Evolutionary conservation across 1,284 basidiomycete species (phyloP).

Genomic region (Exobasidium rhododendri): DNA sequence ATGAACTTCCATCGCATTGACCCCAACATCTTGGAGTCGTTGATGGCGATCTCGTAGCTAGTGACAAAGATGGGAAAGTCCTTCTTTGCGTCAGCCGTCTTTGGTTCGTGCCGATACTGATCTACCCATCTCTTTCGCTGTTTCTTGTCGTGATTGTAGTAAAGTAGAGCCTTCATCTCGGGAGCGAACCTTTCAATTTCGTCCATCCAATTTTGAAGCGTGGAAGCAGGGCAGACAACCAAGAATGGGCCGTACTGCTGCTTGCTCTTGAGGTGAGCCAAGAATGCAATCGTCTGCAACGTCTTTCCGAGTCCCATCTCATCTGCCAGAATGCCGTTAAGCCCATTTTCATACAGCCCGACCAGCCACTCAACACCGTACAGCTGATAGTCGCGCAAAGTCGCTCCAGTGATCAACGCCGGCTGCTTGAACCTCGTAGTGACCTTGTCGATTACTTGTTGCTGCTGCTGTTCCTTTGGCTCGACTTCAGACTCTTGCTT

Average conservation of each 20-base stretch:
- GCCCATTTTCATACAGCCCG: conserved; percentile 83
- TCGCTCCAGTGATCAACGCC: conserved; percentile 75
- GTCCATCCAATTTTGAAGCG: conserved; percentile 84
- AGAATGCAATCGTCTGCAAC: conserved; percentile 86
- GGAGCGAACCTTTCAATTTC: conserved; percentile 73
- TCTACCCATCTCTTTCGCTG: conserved; percentile 63
- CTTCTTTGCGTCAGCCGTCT: conserved; percentile 24
- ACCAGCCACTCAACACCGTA: conserved; percentile 97
- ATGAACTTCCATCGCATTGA: conserved; percentile 67
- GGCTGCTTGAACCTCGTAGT: conserved; percentile 62
- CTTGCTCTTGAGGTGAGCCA: conserved; percentile 78
- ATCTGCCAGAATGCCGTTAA: conserved; percentile 84
- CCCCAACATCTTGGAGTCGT: conserved; percentile 40
- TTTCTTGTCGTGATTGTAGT: conserved; percentile 77
- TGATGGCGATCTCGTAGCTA: conserved; percentile 87
- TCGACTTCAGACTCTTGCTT: conserved; percentile 22
- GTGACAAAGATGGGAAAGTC: conserved; percentile 68
- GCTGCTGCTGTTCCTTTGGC: conserved; percentile 3
- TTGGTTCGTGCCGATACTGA: conserved; percentile 23
- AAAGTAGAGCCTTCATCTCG: conserved; percentile 75
- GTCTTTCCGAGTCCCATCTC: conserved; percentile 92
- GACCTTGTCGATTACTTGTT: conserved; percentile 10
- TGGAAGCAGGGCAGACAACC: conserved; percentile 85
- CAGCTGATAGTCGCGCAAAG: conserved; percentile 83
- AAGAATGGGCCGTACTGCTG: conserved; percentile 76